Evolutionary conservation across 306 rosid species (phyloP), one percentile per base, ranked within the genome.

Genomic region (Vigna mungo): DNA sequence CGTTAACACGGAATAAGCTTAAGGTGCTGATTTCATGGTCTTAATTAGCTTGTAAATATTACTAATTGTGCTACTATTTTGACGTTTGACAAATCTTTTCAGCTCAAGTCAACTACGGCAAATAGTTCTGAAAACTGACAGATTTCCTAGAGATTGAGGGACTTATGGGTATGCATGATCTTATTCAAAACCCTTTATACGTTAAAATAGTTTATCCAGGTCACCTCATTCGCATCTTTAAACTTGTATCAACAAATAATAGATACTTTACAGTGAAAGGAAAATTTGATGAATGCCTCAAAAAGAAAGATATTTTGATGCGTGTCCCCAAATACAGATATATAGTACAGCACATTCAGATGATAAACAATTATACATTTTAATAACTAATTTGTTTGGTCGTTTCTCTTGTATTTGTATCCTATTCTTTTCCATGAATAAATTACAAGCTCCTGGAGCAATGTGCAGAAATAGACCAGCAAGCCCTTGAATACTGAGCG

Each of bases 381-480:
- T 56, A 71, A 75, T 56, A 82, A 56, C 79, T 82, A 85, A 64
- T 60, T 75, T 74, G 68, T 14, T 52, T 27, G 68, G 75, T 46
- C 11, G n/a, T 66, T 66, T 36, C 49, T 82, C 83, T 58, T 76
- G 67, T 66, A 77, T 66, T 51, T 36, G 65, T 71, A 61, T 62
- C 76, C 62, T 54, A 27, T 32, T 74, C 15, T 48, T 58, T 78
- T 63, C 72, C 66, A 75, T 23, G 78, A 76, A 79, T 80, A 86
- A 83, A 72, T 82, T 82, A 86, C 84, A 85, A 27, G 80, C 75
- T 64, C 58, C 82, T 20, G 81, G 78, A 78, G 63, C 75, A 37
- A 43, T 75, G 77, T 51, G 80, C 75, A 64, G 52, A 63, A 59
- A 41, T 62, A 71, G 60, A 61, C 56, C 82, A 71, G 80, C 78